Conservation (phyloP, 495 filamentous ascomycete species). For the Trichocladium antarcticum region DNA sequence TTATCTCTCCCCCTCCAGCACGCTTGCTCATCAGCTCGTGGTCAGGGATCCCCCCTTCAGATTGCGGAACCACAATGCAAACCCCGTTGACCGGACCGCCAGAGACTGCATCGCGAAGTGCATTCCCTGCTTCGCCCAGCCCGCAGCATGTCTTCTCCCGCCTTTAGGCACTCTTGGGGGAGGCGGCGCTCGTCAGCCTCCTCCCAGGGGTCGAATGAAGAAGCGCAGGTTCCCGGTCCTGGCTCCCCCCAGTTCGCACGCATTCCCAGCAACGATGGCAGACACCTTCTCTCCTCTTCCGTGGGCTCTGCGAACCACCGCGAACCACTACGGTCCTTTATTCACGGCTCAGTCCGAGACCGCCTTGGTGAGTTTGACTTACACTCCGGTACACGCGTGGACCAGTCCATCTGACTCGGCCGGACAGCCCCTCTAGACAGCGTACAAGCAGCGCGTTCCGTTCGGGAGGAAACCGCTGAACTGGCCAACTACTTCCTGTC, state of each 20-base stretch:
- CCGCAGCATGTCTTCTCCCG: conserved; percentile 29
- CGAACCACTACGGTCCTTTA: conserved; percentile 67
- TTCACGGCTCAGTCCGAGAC: conserved; percentile 60
- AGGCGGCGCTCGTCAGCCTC: conserved; percentile 27
- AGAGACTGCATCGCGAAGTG: conserved; percentile 5
- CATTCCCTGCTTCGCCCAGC: no score
- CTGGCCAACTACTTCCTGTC: conserved; percentile 79
- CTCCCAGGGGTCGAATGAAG: conserved; percentile 26
- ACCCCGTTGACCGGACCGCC: conserved; percentile 1
- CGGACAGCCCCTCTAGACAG: conserved; percentile 44
- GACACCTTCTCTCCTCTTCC: conserved; percentile 32
- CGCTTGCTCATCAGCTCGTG: no score
- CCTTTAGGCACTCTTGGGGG: conserved; percentile 32
- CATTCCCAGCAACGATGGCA: conserved; percentile 17
- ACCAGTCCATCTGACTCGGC: not conserved
- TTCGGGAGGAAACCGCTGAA: conserved; percentile 85
- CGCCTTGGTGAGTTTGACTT: conserved; percentile 42
- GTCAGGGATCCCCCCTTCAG: no score
- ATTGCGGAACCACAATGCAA: conserved; percentile 15
- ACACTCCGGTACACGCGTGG: conserved; percentile 11
- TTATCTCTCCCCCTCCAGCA: no score
- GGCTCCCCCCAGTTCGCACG: conserved; percentile 8
- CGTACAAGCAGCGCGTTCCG: conserved; percentile 59
- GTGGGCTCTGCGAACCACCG: conserved; percentile 38
- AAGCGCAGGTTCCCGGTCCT: conserved; percentile 11